These are phyloP conservation scores for Diplotaxis tenuifolia DNA, from an alignment of 345 rosid genomes.

Conservation along the genomic window DNA sequence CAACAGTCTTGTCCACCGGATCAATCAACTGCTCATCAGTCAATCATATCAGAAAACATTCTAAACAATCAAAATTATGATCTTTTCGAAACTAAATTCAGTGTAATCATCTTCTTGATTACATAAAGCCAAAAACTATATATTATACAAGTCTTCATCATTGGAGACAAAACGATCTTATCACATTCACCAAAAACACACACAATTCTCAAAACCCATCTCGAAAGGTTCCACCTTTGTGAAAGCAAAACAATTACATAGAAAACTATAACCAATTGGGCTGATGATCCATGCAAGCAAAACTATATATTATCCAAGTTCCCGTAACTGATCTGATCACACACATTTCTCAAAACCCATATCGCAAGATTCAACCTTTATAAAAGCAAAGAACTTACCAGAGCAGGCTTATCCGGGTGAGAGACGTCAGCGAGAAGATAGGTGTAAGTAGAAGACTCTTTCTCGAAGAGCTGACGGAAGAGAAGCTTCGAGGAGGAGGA, in stretches of 20 bases:
- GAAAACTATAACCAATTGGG: too few relatives aligned
- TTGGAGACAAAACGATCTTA: not conserved
- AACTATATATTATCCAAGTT: too few relatives aligned
- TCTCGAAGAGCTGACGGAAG: conserved; percentile 91
- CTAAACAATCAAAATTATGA: not conserved
- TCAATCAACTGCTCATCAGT: conserved; percentile 67
- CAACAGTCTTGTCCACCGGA: conserved; percentile 87
- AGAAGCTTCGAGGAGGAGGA: conserved; percentile 55
- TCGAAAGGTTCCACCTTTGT: too few relatives aligned
- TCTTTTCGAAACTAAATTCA: not conserved
- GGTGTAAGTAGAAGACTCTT: conserved; percentile 83
- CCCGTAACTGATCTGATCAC: not conserved
- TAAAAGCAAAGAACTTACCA: conserved; percentile 42
- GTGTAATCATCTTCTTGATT: too few relatives aligned
- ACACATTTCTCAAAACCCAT: not conserved
- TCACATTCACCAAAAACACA: not conserved
- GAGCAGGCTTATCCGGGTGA: conserved; percentile 84
- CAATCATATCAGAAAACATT: too few relatives aligned
- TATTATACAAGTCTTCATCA: not conserved
- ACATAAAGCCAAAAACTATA: not conserved
- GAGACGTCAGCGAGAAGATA: conserved; percentile 86
- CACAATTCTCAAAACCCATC: not conserved
- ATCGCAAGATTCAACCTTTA: conserved; percentile 2
- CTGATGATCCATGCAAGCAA: too few relatives aligned
- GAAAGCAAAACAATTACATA: too few relatives aligned